Base-by-base conservation (phyloP, 805 yeast genomes). In the Candida ipomoeae region DNA sequence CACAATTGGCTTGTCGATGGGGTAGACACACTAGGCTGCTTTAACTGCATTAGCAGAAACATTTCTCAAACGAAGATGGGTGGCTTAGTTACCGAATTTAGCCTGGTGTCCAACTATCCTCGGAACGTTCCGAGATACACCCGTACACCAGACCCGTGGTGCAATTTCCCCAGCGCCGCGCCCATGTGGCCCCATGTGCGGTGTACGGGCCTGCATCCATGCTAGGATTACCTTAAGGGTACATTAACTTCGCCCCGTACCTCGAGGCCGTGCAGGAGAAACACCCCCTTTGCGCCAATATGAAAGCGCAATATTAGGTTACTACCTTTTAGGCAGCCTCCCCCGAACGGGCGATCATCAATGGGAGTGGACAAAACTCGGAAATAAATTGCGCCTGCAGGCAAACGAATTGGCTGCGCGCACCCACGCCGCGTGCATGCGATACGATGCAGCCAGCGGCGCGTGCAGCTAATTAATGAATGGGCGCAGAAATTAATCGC, bases 171-270 rank as follows among this genome's bases (percentile, higher is more conserved):
- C 35, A 23, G 37, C 44, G 34, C 39, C 48, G 47, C 47, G 38
- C 49, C 49, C 49, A 47, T 43, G 49, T 40, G 49, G 48, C 40
- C 34, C 26, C 47, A 40, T 40, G 48, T 33, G 34, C 18, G 32
- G 49, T 36, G 46, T 13, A 42, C 41, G 20, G 32, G 21, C 8
- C 18, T 46, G 39, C 23, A 23, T 26, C 17, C 18, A 10, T 41
- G 26, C 11, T 13, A 29, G 41, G 32, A 18, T 23, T 39, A 8
- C 26, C 40, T 23, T 20, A 7, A 11, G 14, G 8, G 32, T 20
- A 23, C 41, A 29, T 39, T 8, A n/a, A 14, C 7, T 2, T 13
- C 18, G n/a, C n/a, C 18, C 2, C 5, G n/a, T 23, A 11, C 21
- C 21, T 20, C 8, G 21, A 15, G 6, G 36, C 21, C 21, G 29